A percentile compares a stretch with the other conserved stretches of the same genome.
Evolutionary conservation across 228 moss, liverwort and hornwort genomes (phyloP).

Genomic region (Sphagnum magellanicum): DNA sequence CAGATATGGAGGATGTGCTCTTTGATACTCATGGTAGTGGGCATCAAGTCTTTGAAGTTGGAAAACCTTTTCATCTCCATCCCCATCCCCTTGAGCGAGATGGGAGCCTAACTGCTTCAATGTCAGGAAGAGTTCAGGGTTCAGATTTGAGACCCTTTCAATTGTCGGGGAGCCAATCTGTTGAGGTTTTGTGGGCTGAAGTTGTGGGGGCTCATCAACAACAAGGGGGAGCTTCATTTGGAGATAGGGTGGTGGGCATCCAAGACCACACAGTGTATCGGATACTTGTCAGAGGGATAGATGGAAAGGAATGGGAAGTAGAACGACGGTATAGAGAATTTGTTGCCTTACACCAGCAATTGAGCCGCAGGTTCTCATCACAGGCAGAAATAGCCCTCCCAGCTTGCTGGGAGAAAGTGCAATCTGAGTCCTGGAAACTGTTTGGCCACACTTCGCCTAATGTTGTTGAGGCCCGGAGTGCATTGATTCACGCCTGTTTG

Average conservation of each 20-base stretch:
- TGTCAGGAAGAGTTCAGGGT: slow-evolving; percentile 33
- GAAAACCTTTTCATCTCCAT: slow-evolving; percentile 27
- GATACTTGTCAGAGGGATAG: slow-evolving; percentile 63
- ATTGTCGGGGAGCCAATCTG: slow-evolving; percentile 28
- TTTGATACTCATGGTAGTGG: slow-evolving; percentile 69
- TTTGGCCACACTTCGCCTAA: slow-evolving; percentile 95
- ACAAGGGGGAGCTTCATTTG: slow-evolving; percentile 84
- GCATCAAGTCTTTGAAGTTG: slow-evolving; percentile 39
- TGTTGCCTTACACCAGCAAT: slow-evolving; percentile 66
- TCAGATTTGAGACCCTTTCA: slow-evolving; percentile 16
- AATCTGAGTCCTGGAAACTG: slow-evolving; percentile 75
- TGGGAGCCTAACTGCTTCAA: slow-evolving; percentile 70
- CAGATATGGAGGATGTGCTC: slow-evolving; percentile 93
- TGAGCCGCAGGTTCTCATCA: slow-evolving; percentile 45
- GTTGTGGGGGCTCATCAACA: slow-evolving; percentile 83
- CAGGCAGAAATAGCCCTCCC: slow-evolving; percentile 55
- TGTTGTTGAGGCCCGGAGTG: slow-evolving; percentile 89
- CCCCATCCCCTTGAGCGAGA: slow-evolving; percentile 46
- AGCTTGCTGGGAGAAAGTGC: slow-evolving; percentile 79
- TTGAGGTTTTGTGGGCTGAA: slow-evolving; percentile 79
- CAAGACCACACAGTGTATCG: slow-evolving; percentile 90
- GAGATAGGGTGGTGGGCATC: slow-evolving; percentile 90
- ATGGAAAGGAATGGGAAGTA: slow-evolving; percentile 80
- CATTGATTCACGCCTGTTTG: slow-evolving; percentile 85
- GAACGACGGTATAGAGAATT: slow-evolving; percentile 92